Evolutionary conservation across 2,329 filamentous ascomycete genomes (phyloP).

Genomic region (Colletotrichum orbiculare): DNA sequence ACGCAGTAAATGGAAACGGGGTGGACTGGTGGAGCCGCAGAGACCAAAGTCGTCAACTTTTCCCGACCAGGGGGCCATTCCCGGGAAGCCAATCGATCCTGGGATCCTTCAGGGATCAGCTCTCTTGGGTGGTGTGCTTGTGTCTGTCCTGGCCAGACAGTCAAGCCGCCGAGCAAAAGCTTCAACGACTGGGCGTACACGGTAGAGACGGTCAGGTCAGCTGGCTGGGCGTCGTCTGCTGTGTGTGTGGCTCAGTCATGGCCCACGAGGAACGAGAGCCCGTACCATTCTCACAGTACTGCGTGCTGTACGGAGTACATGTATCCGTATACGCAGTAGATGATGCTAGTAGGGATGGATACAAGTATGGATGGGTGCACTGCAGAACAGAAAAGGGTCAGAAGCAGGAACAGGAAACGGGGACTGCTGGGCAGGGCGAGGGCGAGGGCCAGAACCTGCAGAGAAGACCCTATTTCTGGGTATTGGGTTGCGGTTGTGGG

Average conservation of each 20-base stretch:
- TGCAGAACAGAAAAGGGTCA: no score
- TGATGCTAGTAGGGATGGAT: no score
- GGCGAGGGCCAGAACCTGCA: slow-evolving; percentile 12
- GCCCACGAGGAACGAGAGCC: no score
- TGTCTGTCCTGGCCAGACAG: slow-evolving; percentile 8
- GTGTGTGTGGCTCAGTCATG: no score
- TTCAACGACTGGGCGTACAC: slow-evolving; percentile 1
- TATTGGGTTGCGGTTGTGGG: slow-evolving; percentile 1
- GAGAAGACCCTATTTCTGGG: slow-evolving; percentile 20
- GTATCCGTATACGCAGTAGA: no score
- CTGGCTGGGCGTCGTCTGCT: no score
- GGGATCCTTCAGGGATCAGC: slow-evolving; percentile 18
- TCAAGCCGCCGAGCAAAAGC: slow-evolving; percentile 14
- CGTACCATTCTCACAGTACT: no score
- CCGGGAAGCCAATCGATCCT: slow-evolving; percentile 34
- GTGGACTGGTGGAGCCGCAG: slow-evolving; percentile 7
- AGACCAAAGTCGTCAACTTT: background rate
- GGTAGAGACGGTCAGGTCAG: no score
- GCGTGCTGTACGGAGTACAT: no score
- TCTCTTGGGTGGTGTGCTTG: slow-evolving; percentile 1
- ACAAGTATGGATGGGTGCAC: no score
- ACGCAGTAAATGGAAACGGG: no score
- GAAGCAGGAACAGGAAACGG: background rate
- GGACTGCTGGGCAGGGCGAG: background rate
- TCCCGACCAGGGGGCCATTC: slow-evolving; percentile 19